Evolutionary conservation across 2,329 filamentous ascomycete species (phyloP), one percentile per base, ranked within the genome.

Genomic region (Aspergillus clavatus): DNA sequence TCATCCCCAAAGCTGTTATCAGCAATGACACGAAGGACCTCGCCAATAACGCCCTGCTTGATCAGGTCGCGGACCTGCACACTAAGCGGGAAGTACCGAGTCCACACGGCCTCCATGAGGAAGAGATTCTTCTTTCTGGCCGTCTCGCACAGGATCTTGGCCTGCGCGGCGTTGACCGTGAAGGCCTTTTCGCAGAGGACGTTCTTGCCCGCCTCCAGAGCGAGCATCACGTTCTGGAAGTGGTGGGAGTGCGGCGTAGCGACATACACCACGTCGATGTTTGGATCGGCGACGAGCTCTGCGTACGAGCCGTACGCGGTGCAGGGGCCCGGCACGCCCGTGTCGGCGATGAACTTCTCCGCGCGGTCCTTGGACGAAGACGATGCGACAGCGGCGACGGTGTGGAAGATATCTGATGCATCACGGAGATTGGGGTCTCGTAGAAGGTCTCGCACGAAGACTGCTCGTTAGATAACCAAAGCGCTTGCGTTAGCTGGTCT

Each of bases 171-270:
- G 52, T 85, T 95, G 51, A 91, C 86, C 1, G 89, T 94, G 58
- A 95, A 84, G 0, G 89, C 81, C 75, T 95, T 95, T 69, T 95
- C 89, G 67, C 89, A 95, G 26, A 95, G 79, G 23, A 95, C 88
- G 59, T 91, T 79, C 76, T 95, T 95, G 59, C 87, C 86, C 6
- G 86, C 86, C 54, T 87, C 79, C 29, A 95, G 76, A 35, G 83
- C 86, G n/a, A 94, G 78, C 80, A 89, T 87, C 52, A 82, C 80
- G 70, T 95, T 91, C 67, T 94, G 88, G 73, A 90, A 95, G 73
- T 95, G 89, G 67, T 95, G 89, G 58, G 86, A 90, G 72, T 95
- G 89, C 12, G 89, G 89, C 3, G 89, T 95, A 19, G 88, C 89
- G 45, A 95, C 81, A 68, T 95, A 95, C 70, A 95, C 71, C 57